Evolutionary conservation across 805 yeast species (phyloP).

Genomic region (Deakozyma indianensis): DNA sequence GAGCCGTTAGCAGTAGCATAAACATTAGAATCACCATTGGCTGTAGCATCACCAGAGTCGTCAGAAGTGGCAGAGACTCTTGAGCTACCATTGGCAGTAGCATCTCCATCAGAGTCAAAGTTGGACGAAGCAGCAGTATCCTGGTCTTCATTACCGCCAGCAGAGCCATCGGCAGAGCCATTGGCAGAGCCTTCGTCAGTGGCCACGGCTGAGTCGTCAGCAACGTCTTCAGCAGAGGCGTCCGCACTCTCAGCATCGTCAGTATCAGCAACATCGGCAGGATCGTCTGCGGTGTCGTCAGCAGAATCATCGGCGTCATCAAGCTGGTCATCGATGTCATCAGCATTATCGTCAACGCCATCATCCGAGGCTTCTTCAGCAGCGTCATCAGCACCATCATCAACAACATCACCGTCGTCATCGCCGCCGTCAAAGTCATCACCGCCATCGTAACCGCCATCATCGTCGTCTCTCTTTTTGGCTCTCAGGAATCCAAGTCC

Average conservation of each 20-base stretch:
- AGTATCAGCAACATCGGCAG: background rate
- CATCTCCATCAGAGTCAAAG: background rate
- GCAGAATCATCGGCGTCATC: background rate
- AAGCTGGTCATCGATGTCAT: background rate
- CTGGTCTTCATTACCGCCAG: background rate
- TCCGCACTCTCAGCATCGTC: background rate
- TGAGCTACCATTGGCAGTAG: background rate
- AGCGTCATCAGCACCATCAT: background rate
- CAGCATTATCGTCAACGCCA: background rate
- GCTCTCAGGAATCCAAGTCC: background rate
- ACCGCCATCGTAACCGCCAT: background rate
- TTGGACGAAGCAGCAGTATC: background rate
- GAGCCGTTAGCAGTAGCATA: background rate
- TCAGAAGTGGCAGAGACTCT: background rate
- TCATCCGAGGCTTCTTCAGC: background rate
- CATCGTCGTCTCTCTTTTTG: background rate
- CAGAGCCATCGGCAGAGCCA: background rate
- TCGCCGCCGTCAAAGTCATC: background rate
- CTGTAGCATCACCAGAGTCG: background rate
- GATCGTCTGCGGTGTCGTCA: background rate
- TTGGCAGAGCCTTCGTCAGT: background rate
- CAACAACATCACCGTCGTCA: background rate
- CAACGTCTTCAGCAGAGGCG: background rate
- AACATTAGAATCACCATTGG: background rate
- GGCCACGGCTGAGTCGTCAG: background rate